phyloP scores from a whole-genome alignment of 371 early-diverging fungal genomes.

The Mucor ambiguus region DNA sequence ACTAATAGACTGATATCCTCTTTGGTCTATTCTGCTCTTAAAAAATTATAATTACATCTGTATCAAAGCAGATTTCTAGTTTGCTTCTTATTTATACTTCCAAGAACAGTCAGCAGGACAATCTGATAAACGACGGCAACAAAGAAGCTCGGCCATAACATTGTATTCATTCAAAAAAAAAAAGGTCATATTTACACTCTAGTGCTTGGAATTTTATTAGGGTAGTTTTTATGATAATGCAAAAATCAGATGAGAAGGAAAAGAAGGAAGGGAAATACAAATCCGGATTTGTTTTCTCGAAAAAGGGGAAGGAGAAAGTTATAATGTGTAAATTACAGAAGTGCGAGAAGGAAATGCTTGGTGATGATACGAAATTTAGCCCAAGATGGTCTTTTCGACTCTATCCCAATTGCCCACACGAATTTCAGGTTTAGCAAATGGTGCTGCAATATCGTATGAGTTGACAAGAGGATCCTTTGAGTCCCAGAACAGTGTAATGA shows the following conservation, averaged over 20 bases:
- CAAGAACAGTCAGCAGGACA: neutral
- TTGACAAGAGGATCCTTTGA: constrained; percentile 33
- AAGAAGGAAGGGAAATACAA: neutral
- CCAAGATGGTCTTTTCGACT: constrained; percentile 11
- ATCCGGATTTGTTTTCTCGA: neutral
- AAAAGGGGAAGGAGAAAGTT: neutral
- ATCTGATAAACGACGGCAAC: neutral
- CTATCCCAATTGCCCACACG: constrained; percentile 27
- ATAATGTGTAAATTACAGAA: neutral
- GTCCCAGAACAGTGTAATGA: constrained; percentile 39
- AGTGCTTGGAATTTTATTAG: neutral
- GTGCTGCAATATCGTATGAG: constrained; percentile 18
- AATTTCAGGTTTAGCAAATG: constrained; percentile 20
- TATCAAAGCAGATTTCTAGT: no score
- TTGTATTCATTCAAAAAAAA: neutral
- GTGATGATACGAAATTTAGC: neutral
- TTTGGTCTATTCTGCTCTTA: no score
- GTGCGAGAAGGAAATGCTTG: neutral
- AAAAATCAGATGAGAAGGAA: neutral
- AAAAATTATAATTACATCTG: no score
- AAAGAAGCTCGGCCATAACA: neutral
- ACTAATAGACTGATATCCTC: no score
- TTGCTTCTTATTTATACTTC: no score
- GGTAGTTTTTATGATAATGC: neutral
- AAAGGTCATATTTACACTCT: neutral